Conservation (phyloP, 2,329 filamentous ascomycete species). For the Lomentospora prolificans region DNA sequence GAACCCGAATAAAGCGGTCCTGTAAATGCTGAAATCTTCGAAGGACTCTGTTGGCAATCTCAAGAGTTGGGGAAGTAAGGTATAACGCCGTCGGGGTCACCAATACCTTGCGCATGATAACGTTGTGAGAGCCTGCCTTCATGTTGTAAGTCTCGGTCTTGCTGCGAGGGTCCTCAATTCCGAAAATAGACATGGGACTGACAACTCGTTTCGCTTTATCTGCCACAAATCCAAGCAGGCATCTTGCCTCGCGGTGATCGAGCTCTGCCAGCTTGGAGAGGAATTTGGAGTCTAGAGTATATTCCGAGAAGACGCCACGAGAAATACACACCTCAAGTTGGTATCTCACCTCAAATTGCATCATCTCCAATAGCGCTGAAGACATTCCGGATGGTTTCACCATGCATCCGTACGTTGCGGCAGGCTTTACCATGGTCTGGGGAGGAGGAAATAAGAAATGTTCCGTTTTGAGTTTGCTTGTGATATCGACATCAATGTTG, state of each 20-base stretch:
- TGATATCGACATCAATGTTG: conserved; percentile 49
- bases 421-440: neutral
- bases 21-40: conserved; percentile 57
- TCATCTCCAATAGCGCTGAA: conserved; percentile 9
- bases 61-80: conserved; percentile 66
- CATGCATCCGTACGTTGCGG: neutral
- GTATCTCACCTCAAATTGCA: conserved; percentile 70
- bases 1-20: conserved; percentile 79
- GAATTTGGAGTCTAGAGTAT: conserved; percentile 60
- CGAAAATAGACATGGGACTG: conserved; percentile 67
- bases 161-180: conserved; percentile 29
- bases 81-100: conserved; percentile 80
- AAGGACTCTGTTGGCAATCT: conserved; percentile 81
- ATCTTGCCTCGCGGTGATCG: conserved; percentile 43
- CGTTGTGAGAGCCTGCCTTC: conserved; percentile 61
- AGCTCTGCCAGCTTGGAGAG: conserved; percentile 40
- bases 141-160: conserved; percentile 35
- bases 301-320: conserved; percentile 64
- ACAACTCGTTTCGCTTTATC: conserved; percentile 52
- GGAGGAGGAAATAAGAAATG: neutral
- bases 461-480: neutral
- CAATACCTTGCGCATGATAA: conserved; percentile 63
- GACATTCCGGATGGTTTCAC: neutral
- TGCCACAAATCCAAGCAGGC: conserved; percentile 64
- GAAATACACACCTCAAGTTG: conserved; percentile 93